Evolutionary conservation across 352 stramenopile species (phyloP).

Genomic region (Pythium volutum): DNA sequence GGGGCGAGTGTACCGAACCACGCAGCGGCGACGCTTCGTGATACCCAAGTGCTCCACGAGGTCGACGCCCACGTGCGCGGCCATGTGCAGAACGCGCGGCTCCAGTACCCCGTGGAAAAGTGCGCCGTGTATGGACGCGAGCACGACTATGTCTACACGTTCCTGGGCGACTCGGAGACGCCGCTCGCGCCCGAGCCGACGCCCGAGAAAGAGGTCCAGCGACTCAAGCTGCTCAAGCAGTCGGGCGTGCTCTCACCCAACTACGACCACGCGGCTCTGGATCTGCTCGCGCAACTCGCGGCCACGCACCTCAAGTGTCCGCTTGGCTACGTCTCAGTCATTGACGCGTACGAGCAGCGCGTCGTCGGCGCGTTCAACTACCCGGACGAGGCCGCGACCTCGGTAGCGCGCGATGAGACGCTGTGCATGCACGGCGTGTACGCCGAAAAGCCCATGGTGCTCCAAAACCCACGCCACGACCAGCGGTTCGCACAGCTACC

Average conservation of each 20-base stretch:
- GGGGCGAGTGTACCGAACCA: background rate
- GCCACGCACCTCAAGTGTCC: conserved; percentile 49
- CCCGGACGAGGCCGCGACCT: conserved; percentile 20
- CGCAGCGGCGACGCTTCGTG: background rate
- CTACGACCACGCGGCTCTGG: conserved; percentile 47
- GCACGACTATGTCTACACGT: conserved; percentile 53
- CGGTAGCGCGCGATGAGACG: conserved; percentile 42
- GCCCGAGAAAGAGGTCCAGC: conserved; percentile 35
- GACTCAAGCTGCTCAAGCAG: conserved; percentile 44
- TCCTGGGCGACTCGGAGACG: conserved; percentile 24
- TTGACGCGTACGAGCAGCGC: conserved; percentile 38
- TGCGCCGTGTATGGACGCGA: conserved; percentile 31
- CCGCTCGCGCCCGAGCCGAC: conserved; percentile 45
- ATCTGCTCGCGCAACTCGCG: conserved; percentile 54
- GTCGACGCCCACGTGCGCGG: background rate
- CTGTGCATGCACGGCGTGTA: conserved; percentile 53
- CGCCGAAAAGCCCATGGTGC: conserved; percentile 53
- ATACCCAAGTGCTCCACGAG: background rate
- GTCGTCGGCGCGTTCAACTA: conserved; percentile 44
- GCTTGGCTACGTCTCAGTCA: conserved; percentile 63
- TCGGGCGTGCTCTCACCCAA: conserved; percentile 37
- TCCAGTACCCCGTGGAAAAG: background rate
- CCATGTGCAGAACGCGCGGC: background rate
- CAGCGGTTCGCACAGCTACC: conserved; percentile 59
- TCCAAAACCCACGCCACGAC: conserved; percentile 62